Evolutionary conservation across 176 grass and related monocot species (phyloP), one percentile per base, ranked within the genome.

Genomic region (Guadua angustifolia): DNA sequence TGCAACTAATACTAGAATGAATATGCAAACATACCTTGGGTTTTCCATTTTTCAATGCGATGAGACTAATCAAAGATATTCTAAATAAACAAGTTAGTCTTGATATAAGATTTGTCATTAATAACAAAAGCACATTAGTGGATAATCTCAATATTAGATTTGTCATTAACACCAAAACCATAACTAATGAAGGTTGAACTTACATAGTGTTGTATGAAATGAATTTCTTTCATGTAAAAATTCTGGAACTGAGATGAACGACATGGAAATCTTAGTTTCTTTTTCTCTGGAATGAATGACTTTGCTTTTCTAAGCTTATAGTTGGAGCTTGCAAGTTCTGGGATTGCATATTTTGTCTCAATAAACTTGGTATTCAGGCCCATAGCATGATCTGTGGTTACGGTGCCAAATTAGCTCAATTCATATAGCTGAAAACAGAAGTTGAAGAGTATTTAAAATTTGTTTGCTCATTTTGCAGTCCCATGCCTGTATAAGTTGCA

Each of bases 121-220:
- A n/a, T n/a, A n/a, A n/a, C n/a, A n/a, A n/a, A n/a, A n/a, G n/a
- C n/a, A n/a, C n/a, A n/a, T n/a, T n/a, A n/a, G n/a, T n/a, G n/a
- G n/a, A n/a, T n/a, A n/a, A n/a, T n/a, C n/a, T n/a, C n/a, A n/a
- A n/a, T n/a, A n/a, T n/a, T n/a, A n/a, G n/a, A n/a, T n/a, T n/a
- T n/a, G n/a, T n/a, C n/a, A n/a, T n/a, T n/a, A n/a, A n/a, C n/a
- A n/a, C n/a, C n/a, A n/a, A n/a, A n/a, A n/a, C n/a, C n/a, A n/a
- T n/a, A n/a, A n/a, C n/a, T n/a, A n/a, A n/a, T n/a, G n/a, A n/a
- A n/a, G n/a, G n/a, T n/a, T n/a, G n/a, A n/a, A n/a, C n/a, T n/a
- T n/a, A n/a, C n/a, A n/a, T n/a, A n/a, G n/a, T 90, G 18, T 64
- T 81, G 24, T 39, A 61, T 75, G 45, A 73, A 78, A 66, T 89